These are phyloP conservation scores for Fomitopsis serialis DNA, from an alignment of 768 basidiomycete species.

Conservation along the genomic window DNA sequence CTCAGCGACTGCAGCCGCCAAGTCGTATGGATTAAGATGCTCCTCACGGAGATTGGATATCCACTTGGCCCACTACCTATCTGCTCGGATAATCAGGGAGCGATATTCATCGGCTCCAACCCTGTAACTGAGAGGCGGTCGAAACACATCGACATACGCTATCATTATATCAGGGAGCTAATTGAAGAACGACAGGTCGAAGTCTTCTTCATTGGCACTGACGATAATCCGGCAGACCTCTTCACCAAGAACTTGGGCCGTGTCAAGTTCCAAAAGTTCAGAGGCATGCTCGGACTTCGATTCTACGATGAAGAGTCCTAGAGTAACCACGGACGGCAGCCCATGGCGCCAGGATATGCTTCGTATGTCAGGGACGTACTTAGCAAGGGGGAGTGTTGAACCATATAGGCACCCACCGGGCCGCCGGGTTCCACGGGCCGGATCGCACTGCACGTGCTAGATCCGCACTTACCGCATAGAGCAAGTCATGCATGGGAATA, in stretches of 20 bases:
- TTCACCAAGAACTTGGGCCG: constrained; percentile 1
- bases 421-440: too few species aligned
- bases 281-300: neutral
- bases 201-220: neutral
- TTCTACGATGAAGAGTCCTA: too few species aligned
- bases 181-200: neutral
- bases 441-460: too few species aligned
- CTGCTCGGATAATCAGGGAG: constrained; percentile 4
- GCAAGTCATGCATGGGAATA: too few species aligned
- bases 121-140: neutral
- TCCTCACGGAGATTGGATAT: constrained; percentile 1
- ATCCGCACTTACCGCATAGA: too few species aligned
- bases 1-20: neutral
- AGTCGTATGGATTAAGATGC: neutral
- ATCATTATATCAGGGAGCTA: constrained; percentile 2
- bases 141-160: constrained; percentile 4
- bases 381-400: too few species aligned
- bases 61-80: neutral
- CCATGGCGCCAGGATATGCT: too few species aligned
- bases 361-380: too few species aligned
- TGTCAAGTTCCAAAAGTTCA: neutral
- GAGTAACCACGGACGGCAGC: too few species aligned
- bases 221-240: constrained; percentile 1
- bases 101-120: neutral
- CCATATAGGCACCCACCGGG: too few species aligned